These are phyloP conservation scores for Leptomonas pyrrhocoris DNA, from an alignment of 208 protist genomes.

Conservation along the genomic window DNA sequence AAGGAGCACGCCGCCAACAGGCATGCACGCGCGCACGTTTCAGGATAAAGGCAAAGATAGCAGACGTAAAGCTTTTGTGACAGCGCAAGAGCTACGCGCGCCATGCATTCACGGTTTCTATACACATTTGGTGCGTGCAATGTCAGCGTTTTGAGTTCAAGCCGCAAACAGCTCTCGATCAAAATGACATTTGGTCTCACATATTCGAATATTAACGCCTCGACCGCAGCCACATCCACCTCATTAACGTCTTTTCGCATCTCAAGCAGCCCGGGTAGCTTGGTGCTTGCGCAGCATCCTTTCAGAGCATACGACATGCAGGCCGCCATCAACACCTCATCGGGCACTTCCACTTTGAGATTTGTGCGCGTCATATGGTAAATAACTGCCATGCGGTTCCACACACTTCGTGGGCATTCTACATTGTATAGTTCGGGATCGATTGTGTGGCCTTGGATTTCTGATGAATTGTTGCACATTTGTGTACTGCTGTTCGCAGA, in stretches of 20 bases:
- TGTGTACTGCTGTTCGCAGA: background rate
- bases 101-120: constrained; percentile 42
- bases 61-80: constrained; percentile 55
- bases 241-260: constrained; percentile 26
- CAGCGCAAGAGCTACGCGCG: constrained; percentile 57
- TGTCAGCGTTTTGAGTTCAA: constrained; percentile 50
- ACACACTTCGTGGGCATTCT: constrained; percentile 27
- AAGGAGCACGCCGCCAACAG: constrained; percentile 46
- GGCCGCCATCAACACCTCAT: constrained; percentile 44
- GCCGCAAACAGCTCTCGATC: constrained; percentile 73
- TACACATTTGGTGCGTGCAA: constrained; percentile 22
- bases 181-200: constrained; percentile 69
- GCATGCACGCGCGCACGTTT: constrained; percentile 59
- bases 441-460: background rate
- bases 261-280: constrained; percentile 5
- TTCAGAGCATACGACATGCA: constrained; percentile 74
- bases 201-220: constrained; percentile 65
- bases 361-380: constrained; percentile 26
- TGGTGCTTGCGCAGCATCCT: constrained; percentile 44
- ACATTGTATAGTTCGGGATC: constrained; percentile 9
- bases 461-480: background rate
- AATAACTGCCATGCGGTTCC: constrained; percentile 30
- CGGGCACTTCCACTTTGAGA: constrained; percentile 12
- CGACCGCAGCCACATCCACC: constrained; percentile 61
- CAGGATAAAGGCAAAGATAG: constrained; percentile 66